Percentiles rank a stretch among this genome's conserved stretches.
Evolutionary conservation across 176 grass and related monocot genomes (phyloP).

Genomic region (Carex myosuroides): DNA sequence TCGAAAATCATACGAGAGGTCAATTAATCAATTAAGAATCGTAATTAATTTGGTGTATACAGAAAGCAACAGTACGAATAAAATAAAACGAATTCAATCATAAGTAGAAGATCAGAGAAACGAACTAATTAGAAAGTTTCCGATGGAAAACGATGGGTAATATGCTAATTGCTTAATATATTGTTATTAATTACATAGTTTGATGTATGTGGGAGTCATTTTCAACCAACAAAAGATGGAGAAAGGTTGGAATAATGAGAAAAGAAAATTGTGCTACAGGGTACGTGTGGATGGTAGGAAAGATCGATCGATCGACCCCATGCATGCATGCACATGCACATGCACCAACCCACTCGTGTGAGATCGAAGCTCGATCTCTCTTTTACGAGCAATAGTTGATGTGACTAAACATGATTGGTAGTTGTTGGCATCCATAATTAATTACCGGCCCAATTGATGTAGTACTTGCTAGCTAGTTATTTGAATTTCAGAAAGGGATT

Average conservation of each 20-base stretch:
- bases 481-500: not conserved
- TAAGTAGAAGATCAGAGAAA: not conserved
- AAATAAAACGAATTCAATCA: not conserved
- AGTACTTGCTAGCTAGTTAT: not conserved
- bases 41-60: not conserved
- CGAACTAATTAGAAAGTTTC: not conserved
- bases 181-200: not conserved
- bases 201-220: not conserved
- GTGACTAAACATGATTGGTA: not conserved
- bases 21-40: not conserved
- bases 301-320: not conserved
- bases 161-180: not conserved
- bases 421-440: not conserved
- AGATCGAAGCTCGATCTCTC: not conserved
- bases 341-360: conserved; percentile 6
- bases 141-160: not conserved
- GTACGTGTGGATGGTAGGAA: not conserved
- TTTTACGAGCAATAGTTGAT: not conserved
- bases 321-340: not conserved
- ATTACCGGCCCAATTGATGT: not conserved
- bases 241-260: conserved; percentile 8
- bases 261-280: not conserved
- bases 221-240: conserved; percentile 9
- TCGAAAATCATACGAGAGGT: not conserved
- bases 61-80: not conserved